Base-by-base conservation (phyloP, 441 rosid genomes). In the Kokia cookei region DNA sequence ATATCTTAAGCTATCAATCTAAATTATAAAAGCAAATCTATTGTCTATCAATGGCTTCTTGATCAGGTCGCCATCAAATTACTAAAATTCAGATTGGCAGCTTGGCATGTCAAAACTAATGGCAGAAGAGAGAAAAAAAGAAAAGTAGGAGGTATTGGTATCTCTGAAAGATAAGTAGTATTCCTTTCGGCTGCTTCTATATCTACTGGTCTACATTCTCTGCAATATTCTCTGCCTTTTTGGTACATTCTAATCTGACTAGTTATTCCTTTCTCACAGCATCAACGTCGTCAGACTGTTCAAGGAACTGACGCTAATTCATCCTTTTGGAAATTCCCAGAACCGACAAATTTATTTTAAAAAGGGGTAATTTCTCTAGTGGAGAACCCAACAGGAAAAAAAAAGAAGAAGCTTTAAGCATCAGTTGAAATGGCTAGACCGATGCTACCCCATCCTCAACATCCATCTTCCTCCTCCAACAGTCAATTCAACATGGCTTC, bases 401-500 rank as follows among this genome's bases (percentile, higher is more conserved):
- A 9, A 55, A 19, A 27, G 0, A 2, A 24, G 3, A 53, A 32
- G 61, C 35, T 35, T 17, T 19, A 37, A 54, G 63, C 62, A 53
- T 54, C 50, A 19, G 35, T 37, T 53, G 40, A 69, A 32, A 69
- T 19, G 68, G 14, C 60, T 22, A 11, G 40, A 17, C 69, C 51
- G 1, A 14, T 60, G 45, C 15, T 45, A 62, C 60, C 61, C 50
- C 43, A 8, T 62, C 45, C 69, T 48, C 69, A 62, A 19, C 15
- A 24, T 37, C 76, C 76, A 63, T 61, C 22, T 65, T 45, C 63
- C 17, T 53, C 73, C 58, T 69, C 63, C 47, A 54, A 54, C 73
- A 4, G 37, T 54, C 73, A 69, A 53, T 54, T 69, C 32, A 29
- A 57, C 57, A 75, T 73, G 76, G 63, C 70, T 68, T 40, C 68